Evolutionary conservation across 2,329 filamentous ascomycete species (phyloP).

Genomic region (Curvularia sp.): DNA sequence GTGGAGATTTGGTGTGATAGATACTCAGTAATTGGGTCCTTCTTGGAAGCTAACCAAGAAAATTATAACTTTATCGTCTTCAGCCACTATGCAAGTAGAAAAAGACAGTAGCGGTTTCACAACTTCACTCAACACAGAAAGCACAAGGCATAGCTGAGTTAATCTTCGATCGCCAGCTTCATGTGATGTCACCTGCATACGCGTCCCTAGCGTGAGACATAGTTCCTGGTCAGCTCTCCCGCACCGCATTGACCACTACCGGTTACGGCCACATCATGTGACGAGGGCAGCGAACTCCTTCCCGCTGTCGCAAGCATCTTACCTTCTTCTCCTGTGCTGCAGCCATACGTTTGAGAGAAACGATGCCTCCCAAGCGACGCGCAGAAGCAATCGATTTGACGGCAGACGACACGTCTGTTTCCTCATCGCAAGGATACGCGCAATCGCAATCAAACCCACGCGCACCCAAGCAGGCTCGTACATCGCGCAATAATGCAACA

Average conservation of each 20-base stretch:
- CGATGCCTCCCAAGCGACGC: slow-evolving; percentile 20
- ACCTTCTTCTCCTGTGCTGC: not conserved
- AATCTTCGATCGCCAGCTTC: not conserved
- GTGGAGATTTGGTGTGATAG: no score
- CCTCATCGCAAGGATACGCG: slow-evolving; percentile 8
- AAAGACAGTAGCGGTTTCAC: no score
- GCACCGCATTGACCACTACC: slow-evolving; percentile 1
- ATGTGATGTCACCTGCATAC: slow-evolving; percentile 27
- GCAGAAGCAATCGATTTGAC: slow-evolving; percentile 19
- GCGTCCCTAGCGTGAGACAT: slow-evolving; percentile 26
- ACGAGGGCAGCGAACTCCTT: not conserved
- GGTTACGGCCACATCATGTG: slow-evolving; percentile 5
- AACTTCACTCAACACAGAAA: no score
- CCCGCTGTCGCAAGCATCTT: not conserved
- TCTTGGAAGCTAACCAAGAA: no score
- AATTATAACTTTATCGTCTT: no score
- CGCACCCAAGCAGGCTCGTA: slow-evolving; percentile 40
- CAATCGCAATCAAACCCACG: slow-evolving; percentile 14
- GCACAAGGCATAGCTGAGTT: no score
- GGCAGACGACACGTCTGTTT: slow-evolving; percentile 14
- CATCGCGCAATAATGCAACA: slow-evolving; percentile 16
- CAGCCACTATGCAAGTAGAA: no score
- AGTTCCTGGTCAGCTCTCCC: slow-evolving; percentile 8
- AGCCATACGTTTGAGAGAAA: not conserved
- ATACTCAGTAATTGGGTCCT: no score